These are phyloP conservation scores for Monosporascus sp. DNA, from an alignment of 2,329 filamentous ascomycete species.

Conservation along the genomic window DNA sequence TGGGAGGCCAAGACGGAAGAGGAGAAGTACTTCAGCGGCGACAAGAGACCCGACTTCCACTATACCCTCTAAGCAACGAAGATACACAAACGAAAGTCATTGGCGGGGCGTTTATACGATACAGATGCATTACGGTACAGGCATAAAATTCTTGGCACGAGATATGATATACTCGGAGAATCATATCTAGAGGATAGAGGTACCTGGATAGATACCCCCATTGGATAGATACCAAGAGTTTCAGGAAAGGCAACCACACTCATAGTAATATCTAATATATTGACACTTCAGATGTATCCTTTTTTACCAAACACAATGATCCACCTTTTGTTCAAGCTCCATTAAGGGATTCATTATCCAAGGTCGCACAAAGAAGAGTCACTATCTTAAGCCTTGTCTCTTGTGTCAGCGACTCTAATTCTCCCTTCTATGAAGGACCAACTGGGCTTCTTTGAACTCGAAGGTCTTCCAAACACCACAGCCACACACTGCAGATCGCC, in stretches of 20 bases:
- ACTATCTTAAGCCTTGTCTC: too few species aligned
- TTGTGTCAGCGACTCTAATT: too few species aligned
- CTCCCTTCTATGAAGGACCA: too few species aligned
- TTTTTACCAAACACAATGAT: too few species aligned
- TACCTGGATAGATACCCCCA: not conserved
- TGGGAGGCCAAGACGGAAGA: slow-evolving; percentile 56
- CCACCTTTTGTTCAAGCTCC: too few species aligned
- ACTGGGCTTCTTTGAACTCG: too few species aligned
- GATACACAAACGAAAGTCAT: not conserved
- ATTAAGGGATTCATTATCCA: too few species aligned
- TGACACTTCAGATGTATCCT: too few species aligned
- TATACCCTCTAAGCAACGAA: slow-evolving; percentile 52
- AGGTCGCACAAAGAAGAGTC: too few species aligned
- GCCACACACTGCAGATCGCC: too few species aligned
- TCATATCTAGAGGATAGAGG: not conserved
- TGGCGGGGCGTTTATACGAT: not conserved
- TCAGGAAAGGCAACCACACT: not conserved
- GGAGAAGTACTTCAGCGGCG: slow-evolving; percentile 64
- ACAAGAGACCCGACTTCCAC: slow-evolving; percentile 64
- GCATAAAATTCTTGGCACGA: not conserved
- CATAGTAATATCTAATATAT: not conserved
- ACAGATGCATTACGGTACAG: not conserved
- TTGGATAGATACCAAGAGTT: not conserved
- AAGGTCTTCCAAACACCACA: too few species aligned
- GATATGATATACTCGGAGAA: not conserved